A percentile compares a stretch with the other conserved stretches of the same genome.
phyloP scores from a whole-genome alignment of 768 basidiomycete species.

The Hysterangium stoloniferum region DNA sequence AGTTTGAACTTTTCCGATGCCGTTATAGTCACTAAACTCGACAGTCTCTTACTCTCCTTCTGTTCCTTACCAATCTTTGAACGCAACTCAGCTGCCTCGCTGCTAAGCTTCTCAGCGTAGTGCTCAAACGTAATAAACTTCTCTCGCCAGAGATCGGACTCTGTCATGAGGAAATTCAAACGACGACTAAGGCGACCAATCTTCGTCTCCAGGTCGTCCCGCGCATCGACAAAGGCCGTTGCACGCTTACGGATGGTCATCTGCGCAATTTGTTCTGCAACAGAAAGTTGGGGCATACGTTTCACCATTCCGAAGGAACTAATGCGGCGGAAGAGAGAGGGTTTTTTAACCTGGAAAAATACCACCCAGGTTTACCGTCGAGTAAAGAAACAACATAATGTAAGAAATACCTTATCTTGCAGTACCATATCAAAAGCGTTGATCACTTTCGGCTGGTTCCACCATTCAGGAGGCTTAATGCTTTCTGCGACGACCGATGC shows the following conservation, averaged over 20 bases:
- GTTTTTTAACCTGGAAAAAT: conserved; percentile 68
- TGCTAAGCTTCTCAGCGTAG: conserved; percentile 85
- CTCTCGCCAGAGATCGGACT: conserved; percentile 84
- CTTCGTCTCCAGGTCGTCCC: conserved; percentile 91
- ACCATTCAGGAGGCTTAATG: conserved; percentile 89
- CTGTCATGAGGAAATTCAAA: conserved; percentile 88
- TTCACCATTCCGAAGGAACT: conserved; percentile 65
- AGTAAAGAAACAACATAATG: background rate
- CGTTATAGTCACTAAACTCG: conserved; percentile 69
- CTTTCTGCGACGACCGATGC: conserved; percentile 81
- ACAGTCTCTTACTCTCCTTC: conserved; percentile 77
- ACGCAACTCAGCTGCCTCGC: conserved; percentile 78
- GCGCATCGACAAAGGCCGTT: conserved; percentile 88
- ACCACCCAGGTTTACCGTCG: background rate
- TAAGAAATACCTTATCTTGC: conserved; percentile 59
- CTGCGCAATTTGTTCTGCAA: conserved; percentile 81
- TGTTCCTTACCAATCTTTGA: conserved; percentile 88
- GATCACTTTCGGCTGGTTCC: conserved; percentile 87
- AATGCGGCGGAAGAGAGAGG: conserved; percentile 79
- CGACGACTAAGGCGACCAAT: conserved; percentile 80
- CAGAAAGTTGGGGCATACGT: conserved; percentile 63
- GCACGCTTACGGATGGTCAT: conserved; percentile 87
- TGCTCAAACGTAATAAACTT: conserved; percentile 93
- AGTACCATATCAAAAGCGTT: conserved; percentile 85
- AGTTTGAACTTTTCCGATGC: conserved; percentile 72